phyloP scores from a whole-genome alignment of 208 protist species.

The Acanthamoeba castellanii region DNA sequence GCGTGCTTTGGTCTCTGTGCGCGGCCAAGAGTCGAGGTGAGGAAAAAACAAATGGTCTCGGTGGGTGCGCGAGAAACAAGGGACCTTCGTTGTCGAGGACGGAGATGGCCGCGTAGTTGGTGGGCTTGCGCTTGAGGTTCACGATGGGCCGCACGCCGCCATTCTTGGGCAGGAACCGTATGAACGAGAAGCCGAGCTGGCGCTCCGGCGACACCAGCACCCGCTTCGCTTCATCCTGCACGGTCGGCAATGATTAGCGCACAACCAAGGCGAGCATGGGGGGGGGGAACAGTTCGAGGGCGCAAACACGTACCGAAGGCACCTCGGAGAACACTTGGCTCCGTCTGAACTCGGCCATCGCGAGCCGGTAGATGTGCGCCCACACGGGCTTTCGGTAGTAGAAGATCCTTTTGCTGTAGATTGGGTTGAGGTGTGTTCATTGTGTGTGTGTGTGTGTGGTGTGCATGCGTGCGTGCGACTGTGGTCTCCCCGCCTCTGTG shows the following conservation, averaged over 20 bases:
- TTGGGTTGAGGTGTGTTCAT: neutral
- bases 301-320: neutral
- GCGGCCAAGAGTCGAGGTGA: neutral
- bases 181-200: slow-evolving; percentile 68
- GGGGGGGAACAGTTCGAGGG: no score
- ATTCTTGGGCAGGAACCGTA: slow-evolving; percentile 71
- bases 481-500: no score
- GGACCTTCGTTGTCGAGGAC: slow-evolving; percentile 12
- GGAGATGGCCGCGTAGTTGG: slow-evolving; percentile 18
- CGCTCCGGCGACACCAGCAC: neutral
- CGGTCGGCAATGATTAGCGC: neutral
- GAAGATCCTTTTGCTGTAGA: slow-evolving; percentile 56
- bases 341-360: slow-evolving; percentile 55
- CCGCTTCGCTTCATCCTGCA: slow-evolving; percentile 35
- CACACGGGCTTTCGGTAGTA: slow-evolving; percentile 75
- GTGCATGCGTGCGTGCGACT: neutral
- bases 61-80: no score
- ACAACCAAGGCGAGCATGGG: no score
- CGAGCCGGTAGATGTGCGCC: slow-evolving; percentile 61
- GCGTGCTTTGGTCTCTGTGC: neutral
- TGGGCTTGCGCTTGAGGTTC: slow-evolving; percentile 63
- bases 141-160: slow-evolving; percentile 68
- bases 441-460: neutral
- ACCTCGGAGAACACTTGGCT: slow-evolving; percentile 22
- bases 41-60: neutral